These are phyloP conservation scores for Talaromyces proteolyticus DNA, from an alignment of 495 filamentous ascomycete genomes.

Conservation along the genomic window DNA sequence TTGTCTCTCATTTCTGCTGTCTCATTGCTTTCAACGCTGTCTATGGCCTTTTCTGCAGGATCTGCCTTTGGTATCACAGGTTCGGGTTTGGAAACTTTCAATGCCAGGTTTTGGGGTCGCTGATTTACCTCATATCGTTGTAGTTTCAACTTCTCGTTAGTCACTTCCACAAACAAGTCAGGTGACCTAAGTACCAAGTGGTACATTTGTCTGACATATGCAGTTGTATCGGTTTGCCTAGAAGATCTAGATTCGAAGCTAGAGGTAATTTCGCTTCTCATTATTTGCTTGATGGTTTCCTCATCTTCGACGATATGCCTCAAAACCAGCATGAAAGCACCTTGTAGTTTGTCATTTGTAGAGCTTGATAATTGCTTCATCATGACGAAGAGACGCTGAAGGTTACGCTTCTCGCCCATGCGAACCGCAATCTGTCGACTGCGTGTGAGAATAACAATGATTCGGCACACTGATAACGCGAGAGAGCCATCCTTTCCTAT, in stretches of 20 bases:
- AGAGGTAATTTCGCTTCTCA: constrained; percentile 81
- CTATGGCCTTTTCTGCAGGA: constrained; percentile 21
- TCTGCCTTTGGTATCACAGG: constrained; percentile 19
- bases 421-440: constrained; percentile 64
- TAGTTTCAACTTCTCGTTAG: constrained; percentile 77
- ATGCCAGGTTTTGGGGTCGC: constrained; percentile 50
- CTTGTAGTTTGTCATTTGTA: constrained; percentile 68
- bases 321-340: constrained; percentile 78
- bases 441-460: constrained; percentile 87
- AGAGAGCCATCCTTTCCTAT: constrained; percentile 82
- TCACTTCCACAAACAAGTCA: constrained; percentile 84
- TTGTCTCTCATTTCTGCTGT: constrained; percentile 54
- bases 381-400: constrained; percentile 90
- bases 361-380: constrained; percentile 80
- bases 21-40: constrained; percentile 21
- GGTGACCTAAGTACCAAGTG: constrained; percentile 81
- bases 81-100: constrained; percentile 46
- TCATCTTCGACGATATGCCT: constrained; percentile 95
- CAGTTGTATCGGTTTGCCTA: constrained; percentile 60
- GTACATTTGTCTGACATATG: constrained; percentile 71
- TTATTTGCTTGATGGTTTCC: constrained; percentile 81
- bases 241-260: constrained; percentile 61
- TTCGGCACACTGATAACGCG: constrained; percentile 74
- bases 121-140: constrained; percentile 52
- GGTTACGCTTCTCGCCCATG: constrained; percentile 79